Evolutionary conservation across 768 basidiomycete genomes (phyloP).

Genomic region (Podaxis carcinomalis): DNA sequence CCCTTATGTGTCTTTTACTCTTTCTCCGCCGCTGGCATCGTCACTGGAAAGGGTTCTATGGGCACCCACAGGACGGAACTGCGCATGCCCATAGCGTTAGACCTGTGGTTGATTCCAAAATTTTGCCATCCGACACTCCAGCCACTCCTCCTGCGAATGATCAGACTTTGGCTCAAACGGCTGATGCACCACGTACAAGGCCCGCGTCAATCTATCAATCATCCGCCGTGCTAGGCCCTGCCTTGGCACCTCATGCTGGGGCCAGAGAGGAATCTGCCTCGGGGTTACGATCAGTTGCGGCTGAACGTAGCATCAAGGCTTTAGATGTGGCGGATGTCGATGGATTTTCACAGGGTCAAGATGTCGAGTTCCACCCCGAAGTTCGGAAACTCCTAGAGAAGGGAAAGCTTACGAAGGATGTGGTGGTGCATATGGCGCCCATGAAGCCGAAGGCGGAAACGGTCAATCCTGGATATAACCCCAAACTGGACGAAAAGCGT

Average conservation of each 20-base stretch:
- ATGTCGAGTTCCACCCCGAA: slow-evolving; percentile 1
- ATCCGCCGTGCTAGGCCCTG: no score
- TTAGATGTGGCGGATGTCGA: not conserved
- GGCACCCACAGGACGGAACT: not conserved
- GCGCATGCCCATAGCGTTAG: no score
- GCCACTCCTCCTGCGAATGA: no score
- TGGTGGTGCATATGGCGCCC: not conserved
- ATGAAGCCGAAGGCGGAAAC: not conserved
- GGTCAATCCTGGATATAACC: slow-evolving; percentile 10
- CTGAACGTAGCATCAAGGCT: not conserved
- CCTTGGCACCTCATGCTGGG: no score
- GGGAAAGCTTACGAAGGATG: not conserved
- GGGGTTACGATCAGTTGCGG: not conserved
- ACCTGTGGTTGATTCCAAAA: no score
- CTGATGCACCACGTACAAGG: no score
- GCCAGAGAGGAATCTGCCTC: not conserved
- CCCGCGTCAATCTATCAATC: no score
- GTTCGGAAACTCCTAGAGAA: not conserved
- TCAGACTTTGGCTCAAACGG: no score
- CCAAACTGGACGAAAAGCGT: slow-evolving; percentile 1
- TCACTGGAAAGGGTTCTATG: not conserved
- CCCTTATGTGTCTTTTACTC: not conserved
- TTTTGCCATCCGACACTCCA: no score
- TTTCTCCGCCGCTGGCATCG: not conserved
- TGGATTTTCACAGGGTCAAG: not conserved